Conservation (phyloP, 495 filamentous ascomycete species). For the Schizothecium vesticola region DNA sequence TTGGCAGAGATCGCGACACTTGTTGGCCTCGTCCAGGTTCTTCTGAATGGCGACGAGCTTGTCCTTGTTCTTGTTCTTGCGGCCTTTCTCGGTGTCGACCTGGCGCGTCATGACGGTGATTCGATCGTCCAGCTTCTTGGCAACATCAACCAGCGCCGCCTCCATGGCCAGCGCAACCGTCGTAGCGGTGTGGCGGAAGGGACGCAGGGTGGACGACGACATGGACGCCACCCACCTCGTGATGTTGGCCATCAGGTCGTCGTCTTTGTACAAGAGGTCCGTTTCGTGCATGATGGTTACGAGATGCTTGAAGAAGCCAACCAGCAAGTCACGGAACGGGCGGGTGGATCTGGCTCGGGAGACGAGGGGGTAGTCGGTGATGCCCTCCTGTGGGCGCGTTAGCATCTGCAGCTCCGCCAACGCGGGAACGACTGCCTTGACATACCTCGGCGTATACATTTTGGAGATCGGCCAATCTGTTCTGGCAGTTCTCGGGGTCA, state of each 20-base stretch:
- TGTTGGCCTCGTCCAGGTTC: conserved; percentile 58
- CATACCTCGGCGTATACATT: conserved; percentile 68
- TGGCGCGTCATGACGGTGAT: conserved; percentile 76
- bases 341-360: conserved; percentile 66
- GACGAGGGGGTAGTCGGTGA: conserved; percentile 89
- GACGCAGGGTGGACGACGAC: conserved; percentile 74
- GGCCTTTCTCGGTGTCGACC: conserved; percentile 67
- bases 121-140: conserved; percentile 59
- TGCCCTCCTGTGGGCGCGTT: conserved; percentile 49
- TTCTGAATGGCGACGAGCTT: conserved; percentile 59
- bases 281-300: conserved; percentile 69
- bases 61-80: conserved; percentile 59
- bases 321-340: conserved; percentile 68
- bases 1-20: conserved; percentile 59
- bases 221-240: conserved; percentile 79
- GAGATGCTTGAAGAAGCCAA: conserved; percentile 69
- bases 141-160: conserved; percentile 61
- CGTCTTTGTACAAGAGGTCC: conserved; percentile 68
- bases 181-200: conserved; percentile 90
- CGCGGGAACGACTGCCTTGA: background rate
- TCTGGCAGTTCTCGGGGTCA: conserved; percentile 75
- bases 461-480: conserved; percentile 68
- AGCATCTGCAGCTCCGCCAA: conserved; percentile 17
- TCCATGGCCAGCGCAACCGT: conserved; percentile 71
- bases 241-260: conserved; percentile 73